Conservation (phyloP, 495 filamentous ascomycete genomes). For the Daldinia vernicosa region DNA sequence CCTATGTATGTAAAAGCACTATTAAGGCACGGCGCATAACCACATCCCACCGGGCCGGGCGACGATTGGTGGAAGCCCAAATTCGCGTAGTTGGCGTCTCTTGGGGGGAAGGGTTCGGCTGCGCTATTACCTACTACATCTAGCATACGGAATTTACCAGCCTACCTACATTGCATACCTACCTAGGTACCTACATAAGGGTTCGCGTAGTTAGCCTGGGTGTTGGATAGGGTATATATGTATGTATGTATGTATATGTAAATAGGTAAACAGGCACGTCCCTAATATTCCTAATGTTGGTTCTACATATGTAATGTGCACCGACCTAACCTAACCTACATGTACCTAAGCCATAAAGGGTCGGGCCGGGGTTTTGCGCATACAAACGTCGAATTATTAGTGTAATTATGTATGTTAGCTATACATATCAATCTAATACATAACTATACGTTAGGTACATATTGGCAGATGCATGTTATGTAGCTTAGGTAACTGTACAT, state of each 20-base stretch:
- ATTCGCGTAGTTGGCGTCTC: not conserved
- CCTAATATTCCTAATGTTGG: not conserved
- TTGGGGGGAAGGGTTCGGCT: not conserved
- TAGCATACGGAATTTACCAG: not conserved
- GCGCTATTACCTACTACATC: conserved; percentile 4
- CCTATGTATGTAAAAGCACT: not conserved
- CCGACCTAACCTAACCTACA: not conserved
- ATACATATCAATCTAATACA: not conserved
- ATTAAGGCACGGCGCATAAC: not conserved
- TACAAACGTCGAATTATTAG: not conserved
- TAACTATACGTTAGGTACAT: not conserved
- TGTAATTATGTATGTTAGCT: too few relatives aligned
- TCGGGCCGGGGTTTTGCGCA: not conserved
- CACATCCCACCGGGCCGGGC: not conserved
- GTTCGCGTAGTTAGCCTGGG: too few relatives aligned
- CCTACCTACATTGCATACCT: too few relatives aligned
- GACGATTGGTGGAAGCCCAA: not conserved
- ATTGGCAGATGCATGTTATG: not conserved
- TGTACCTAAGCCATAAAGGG: not conserved
- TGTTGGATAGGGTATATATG: not conserved
- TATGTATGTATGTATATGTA: not conserved
- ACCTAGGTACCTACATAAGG: too few relatives aligned
- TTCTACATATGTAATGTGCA: not conserved
- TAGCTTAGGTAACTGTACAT: too few relatives aligned
- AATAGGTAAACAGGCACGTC: too few relatives aligned